phyloP scores from a whole-genome alignment of 2,329 filamentous ascomycete genomes.

The Xylogone sp. region DNA sequence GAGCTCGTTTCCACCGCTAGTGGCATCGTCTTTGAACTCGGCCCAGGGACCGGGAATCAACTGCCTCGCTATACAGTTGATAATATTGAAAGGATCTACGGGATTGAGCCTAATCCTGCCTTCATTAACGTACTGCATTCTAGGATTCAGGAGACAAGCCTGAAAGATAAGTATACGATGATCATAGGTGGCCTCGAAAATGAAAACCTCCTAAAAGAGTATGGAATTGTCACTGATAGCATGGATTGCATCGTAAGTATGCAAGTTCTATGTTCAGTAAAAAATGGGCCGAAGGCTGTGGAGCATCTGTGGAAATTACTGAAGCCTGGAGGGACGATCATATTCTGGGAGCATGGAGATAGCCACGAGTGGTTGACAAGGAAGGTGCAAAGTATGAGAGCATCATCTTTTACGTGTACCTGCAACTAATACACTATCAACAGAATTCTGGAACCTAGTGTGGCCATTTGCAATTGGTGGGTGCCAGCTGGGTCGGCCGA shows the following conservation, averaged over 20 bases:
- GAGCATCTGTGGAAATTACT: constrained; percentile 33
- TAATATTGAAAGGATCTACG: constrained; percentile 30
- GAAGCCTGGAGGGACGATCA: constrained; percentile 38
- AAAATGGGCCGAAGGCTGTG: constrained; percentile 18
- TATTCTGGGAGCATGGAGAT: constrained; percentile 40
- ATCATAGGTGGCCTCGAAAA: constrained; percentile 34
- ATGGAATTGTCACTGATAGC: constrained; percentile 29
- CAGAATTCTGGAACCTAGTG: not conserved
- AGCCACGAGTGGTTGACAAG: constrained; percentile 24
- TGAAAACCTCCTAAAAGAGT: constrained; percentile 26
- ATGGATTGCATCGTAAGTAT: constrained; percentile 38
- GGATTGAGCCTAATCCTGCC: constrained; percentile 34
- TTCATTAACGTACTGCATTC: constrained; percentile 26
- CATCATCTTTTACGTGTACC: not conserved
- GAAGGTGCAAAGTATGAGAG: constrained; percentile 21
- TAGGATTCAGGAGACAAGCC: constrained; percentile 21
- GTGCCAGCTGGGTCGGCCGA: not conserved
- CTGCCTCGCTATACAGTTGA: constrained; percentile 30
- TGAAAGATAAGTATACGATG: constrained; percentile 32
- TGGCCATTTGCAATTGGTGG: not conserved
- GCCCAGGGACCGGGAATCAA: constrained; percentile 39
- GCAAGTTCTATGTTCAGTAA: constrained; percentile 38
- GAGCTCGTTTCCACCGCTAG: constrained; percentile 23
- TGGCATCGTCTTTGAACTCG: constrained; percentile 38
- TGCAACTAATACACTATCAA: not conserved